Evolutionary conservation across 805 yeast genomes (phyloP).

Genomic region (Lachancea thermotolerans): DNA sequence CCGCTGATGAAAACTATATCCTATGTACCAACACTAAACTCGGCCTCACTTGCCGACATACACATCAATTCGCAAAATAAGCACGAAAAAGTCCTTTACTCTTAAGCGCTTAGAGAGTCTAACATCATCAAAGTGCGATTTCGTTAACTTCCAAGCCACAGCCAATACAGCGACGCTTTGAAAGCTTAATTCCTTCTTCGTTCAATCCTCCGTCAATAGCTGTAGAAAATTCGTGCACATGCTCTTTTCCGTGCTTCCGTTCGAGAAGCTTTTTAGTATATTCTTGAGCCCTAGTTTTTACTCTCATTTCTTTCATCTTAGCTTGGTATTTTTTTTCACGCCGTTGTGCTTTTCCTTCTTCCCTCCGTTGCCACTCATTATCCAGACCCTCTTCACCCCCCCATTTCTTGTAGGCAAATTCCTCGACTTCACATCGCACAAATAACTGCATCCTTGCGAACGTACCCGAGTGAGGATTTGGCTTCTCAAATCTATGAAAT

Average conservation of each 20-base stretch:
- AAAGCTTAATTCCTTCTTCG: slow-evolving; percentile 36
- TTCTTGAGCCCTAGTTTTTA: slow-evolving; percentile 88
- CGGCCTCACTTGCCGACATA: too few species aligned
- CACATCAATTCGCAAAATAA: too few species aligned
- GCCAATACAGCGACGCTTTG: slow-evolving; percentile 58
- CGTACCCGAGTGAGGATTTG: slow-evolving; percentile 88
- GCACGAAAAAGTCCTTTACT: too few species aligned
- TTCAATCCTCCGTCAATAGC: slow-evolving; percentile 41
- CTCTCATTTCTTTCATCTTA: slow-evolving; percentile 81
- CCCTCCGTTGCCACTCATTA: slow-evolving; percentile 85
- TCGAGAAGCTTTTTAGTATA: slow-evolving; percentile 63
- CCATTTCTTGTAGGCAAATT: slow-evolving; percentile 91
- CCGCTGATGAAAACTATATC: too few species aligned
- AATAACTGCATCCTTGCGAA: slow-evolving; percentile 90
- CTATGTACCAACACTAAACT: too few species aligned
- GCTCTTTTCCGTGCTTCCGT: slow-evolving; percentile 52
- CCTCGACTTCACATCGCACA: slow-evolving; percentile 87
- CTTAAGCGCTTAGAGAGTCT: background rate
- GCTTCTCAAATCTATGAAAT: slow-evolving; percentile 74
- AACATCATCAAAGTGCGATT: slow-evolving; percentile 38
- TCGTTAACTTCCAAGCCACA: slow-evolving; percentile 88
- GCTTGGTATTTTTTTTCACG: slow-evolving; percentile 72
- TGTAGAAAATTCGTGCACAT: slow-evolving; percentile 69
- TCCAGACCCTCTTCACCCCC: slow-evolving; percentile 84
- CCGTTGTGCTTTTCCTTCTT: slow-evolving; percentile 59